Evolutionary conservation across 768 basidiomycete genomes (phyloP).

Genomic region (Tephrocybe sp.): DNA sequence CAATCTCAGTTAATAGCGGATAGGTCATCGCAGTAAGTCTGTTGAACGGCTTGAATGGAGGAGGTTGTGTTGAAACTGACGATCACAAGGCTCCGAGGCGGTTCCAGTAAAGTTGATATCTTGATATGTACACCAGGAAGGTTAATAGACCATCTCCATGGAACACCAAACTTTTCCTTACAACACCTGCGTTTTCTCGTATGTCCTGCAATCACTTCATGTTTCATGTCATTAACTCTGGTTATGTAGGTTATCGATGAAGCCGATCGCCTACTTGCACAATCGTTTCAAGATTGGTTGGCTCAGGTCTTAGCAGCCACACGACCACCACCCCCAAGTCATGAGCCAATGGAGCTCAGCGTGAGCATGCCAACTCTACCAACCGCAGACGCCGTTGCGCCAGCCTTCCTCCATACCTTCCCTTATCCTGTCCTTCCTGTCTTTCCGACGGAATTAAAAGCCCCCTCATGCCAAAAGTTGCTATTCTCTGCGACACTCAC

Average conservation of each 20-base stretch:
- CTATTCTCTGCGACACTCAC: slow-evolving; percentile 96
- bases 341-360: neutral
- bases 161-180: slow-evolving; percentile 85
- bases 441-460: slow-evolving; percentile 55
- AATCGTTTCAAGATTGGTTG: slow-evolving; percentile 97
- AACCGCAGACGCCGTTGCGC: slow-evolving; percentile 57
- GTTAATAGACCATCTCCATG: slow-evolving; percentile 88
- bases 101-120: slow-evolving; percentile 90
- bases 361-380: neutral
- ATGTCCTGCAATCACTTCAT: slow-evolving; percentile 22
- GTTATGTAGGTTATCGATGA: slow-evolving; percentile 85
- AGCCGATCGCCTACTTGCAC: slow-evolving; percentile 91
- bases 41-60: neutral
- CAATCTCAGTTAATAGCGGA: slow-evolving; percentile 77
- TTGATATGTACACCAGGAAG: slow-evolving; percentile 95
- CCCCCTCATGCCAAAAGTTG: slow-evolving; percentile 85
- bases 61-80: slow-evolving; percentile 4
- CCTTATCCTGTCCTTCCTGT: slow-evolving; percentile 37
- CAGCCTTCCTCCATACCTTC: slow-evolving; percentile 48
- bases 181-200: slow-evolving; percentile 96
- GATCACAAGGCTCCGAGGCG: slow-evolving; percentile 62
- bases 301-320: slow-evolving; percentile 79
- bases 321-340: slow-evolving; percentile 25
- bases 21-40: slow-evolving; percentile 44
- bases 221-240: neutral